These are phyloP conservation scores for Yarrowia sp. DNA, from an alignment of 805 yeast species.

Conservation along the genomic window DNA sequence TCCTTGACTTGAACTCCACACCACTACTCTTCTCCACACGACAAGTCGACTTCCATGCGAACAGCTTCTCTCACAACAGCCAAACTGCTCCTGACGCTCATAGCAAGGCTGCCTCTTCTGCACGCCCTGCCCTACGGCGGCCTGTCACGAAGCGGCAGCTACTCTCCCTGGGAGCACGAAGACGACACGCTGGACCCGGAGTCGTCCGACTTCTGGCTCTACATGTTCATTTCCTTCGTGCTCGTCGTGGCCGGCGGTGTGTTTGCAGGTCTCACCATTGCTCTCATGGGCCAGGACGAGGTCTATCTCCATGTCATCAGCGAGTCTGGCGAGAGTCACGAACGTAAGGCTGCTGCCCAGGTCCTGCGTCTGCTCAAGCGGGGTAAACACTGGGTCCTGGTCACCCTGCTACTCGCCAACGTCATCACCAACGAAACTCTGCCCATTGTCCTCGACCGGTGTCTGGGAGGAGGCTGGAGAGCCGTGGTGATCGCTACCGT, in stretches of 20 bases:
- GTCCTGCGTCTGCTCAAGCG: constrained; percentile 75
- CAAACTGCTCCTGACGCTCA: constrained; percentile 34
- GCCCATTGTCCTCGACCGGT: constrained; percentile 90
- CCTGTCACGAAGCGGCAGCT: constrained; percentile 30
- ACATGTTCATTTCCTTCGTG: constrained; percentile 48
- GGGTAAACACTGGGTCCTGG: constrained; percentile 97
- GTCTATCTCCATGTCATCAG: constrained; percentile 90
- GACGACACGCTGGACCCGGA: constrained; percentile 29
- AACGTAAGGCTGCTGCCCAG: constrained; percentile 69
- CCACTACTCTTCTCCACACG: neutral
- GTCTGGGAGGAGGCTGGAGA: constrained; percentile 96
- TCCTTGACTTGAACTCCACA: neutral
- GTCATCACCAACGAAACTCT: constrained; percentile 94
- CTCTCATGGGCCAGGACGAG: constrained; percentile 98
- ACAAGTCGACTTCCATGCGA: constrained; percentile 1
- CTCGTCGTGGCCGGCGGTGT: constrained; percentile 53
- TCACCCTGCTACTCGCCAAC: constrained; percentile 81
- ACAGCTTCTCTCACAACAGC: constrained; percentile 36
- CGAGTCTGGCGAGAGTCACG: constrained; percentile 73
- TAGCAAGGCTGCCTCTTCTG: constrained; percentile 39
- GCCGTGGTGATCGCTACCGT: constrained; percentile 95
- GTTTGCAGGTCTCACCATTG: constrained; percentile 72
- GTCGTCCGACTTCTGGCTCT: constrained; percentile 46
- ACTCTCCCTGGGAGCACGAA: constrained; percentile 7
- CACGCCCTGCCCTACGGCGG: constrained; percentile 37